Base-by-base conservation (phyloP, 2,329 filamentous ascomycete species). In the Colletotrichum simmondsii region DNA sequence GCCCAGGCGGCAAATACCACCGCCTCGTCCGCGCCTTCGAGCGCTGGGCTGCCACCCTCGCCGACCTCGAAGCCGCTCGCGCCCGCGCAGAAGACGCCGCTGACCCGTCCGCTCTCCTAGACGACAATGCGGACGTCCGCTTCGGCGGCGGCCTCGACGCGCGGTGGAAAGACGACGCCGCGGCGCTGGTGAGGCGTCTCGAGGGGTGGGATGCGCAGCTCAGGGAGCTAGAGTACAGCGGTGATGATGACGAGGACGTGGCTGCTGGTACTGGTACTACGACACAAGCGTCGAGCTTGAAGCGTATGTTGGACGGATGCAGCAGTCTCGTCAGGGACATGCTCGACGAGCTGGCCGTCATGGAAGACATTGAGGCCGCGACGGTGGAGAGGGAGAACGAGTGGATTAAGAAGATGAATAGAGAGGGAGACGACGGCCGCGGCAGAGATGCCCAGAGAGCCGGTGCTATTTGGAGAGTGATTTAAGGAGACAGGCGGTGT, bases 331-430 rank as follows among this genome's bases (percentile, higher is more conserved):
- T 92, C 14, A 78, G 82, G 60, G 89, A 87, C 46, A 93, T 93
- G 91, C 80, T 91, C 57, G 83, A 83, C n/a, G 92, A 93, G 82
- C 81, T 93, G 74, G 80, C 80, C n/a, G 73, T 87, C 72, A 93
- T 93, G 91, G 85, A 85, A 68, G 85, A 87, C 76, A 88, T 93
- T 68, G 90, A 92, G 81, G 82, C 81, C 59, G 89, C 90, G 76
- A 87, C 89, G 5, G 80, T 90, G 65, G 82, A 80, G 59, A 84
- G 86, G 57, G 92, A 93, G 80, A 85, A 86, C 68, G 84, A 83
- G 54, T 92, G 91, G 89, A 88, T 93, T 56, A 84, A 85, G 79
- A 81, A 77, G 70, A 87, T 89, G 82, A 90, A 88, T 76, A 78
- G 84, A 60, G 82, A 82, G 26, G 84, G 82, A 5, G 80, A 82